A percentile compares a stretch with the other conserved stretches of the same genome.
These are phyloP conservation scores for Colletotrichum sp. DNA, from an alignment of 2,329 filamentous ascomycete genomes.

Conservation along the genomic window DNA sequence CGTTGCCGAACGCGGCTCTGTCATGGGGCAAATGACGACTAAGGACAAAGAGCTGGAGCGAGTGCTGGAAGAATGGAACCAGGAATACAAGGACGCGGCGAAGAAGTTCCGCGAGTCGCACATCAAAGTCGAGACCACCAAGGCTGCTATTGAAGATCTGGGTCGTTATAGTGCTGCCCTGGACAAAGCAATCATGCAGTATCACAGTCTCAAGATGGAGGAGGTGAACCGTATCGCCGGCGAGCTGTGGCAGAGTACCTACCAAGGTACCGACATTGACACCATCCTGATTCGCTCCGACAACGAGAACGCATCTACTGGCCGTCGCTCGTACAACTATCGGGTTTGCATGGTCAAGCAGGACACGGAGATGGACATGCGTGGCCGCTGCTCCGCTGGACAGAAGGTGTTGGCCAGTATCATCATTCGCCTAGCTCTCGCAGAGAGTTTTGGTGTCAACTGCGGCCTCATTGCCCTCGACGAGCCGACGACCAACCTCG, in stretches of 20 bases:
- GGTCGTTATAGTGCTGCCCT: slow-evolving; percentile 82
- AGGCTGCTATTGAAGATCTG: slow-evolving; percentile 90
- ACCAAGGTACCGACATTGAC: slow-evolving; percentile 96
- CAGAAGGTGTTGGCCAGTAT: slow-evolving; percentile 97
- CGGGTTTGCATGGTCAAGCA: slow-evolving; percentile 98
- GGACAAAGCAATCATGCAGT: slow-evolving; percentile 97
- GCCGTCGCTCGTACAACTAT: slow-evolving; percentile 92
- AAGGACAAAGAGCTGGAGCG: slow-evolving; percentile 82
- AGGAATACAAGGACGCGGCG: slow-evolving; percentile 85
- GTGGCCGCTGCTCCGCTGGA: slow-evolving; percentile 92
- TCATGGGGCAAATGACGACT: slow-evolving; percentile 80
- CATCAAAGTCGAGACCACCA: slow-evolving; percentile 89
- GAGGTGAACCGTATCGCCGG: slow-evolving; percentile 95
- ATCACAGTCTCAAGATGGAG: slow-evolving; percentile 95
- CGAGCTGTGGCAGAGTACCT: slow-evolving; percentile 96
- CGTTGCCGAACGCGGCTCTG: slow-evolving; percentile 73
- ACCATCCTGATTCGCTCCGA: slow-evolving; percentile 95
- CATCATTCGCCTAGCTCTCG: slow-evolving; percentile 94
- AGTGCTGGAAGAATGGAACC: slow-evolving; percentile 79
- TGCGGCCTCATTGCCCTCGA: slow-evolving; percentile 97
- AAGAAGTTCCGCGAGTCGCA: slow-evolving; percentile 84
- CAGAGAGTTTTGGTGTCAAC: slow-evolving; percentile 94
- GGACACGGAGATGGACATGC: slow-evolving; percentile 99
- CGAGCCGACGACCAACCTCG: slow-evolving; percentile 96
- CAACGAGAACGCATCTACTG: slow-evolving; percentile 69